Conservation (phyloP, 176 grass and related monocot genomes). For the Oryza rufipogon region DNA sequence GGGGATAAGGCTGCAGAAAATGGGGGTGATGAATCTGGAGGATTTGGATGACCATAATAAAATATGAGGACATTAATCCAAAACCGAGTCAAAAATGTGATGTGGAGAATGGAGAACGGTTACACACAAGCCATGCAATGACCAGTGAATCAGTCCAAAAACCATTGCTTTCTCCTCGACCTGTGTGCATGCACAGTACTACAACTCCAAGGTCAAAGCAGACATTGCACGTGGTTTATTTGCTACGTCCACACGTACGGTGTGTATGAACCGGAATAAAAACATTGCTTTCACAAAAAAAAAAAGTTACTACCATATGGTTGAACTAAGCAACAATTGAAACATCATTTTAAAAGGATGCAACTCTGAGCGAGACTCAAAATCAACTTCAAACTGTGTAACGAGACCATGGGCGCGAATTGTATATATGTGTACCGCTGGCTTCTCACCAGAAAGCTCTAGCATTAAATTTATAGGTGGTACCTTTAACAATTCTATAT, state of each 20-base stretch:
- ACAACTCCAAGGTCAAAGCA: neutral
- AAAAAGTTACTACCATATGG: neutral
- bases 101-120: constrained; percentile 23
- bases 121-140: neutral
- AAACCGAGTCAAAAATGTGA: constrained; percentile 21
- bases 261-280: neutral
- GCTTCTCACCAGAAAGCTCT: no score
- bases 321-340: neutral
- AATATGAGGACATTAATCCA: neutral
- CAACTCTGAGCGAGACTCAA: neutral
- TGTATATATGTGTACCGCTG: neutral
- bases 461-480: no score
- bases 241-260: constrained; percentile 1
- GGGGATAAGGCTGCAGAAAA: neutral
- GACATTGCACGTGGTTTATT: neutral
- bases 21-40: neutral
- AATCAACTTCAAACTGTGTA: neutral
- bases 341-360: neutral
- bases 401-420: neutral
- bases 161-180: neutral
- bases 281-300: neutral
- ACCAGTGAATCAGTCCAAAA: neutral
- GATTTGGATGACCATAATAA: constrained; percentile 16
- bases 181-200: neutral
- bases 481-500: no score